Evolutionary conservation across 78 protist species (phyloP).

Genomic region (Protostelium mycophagum): DNA sequence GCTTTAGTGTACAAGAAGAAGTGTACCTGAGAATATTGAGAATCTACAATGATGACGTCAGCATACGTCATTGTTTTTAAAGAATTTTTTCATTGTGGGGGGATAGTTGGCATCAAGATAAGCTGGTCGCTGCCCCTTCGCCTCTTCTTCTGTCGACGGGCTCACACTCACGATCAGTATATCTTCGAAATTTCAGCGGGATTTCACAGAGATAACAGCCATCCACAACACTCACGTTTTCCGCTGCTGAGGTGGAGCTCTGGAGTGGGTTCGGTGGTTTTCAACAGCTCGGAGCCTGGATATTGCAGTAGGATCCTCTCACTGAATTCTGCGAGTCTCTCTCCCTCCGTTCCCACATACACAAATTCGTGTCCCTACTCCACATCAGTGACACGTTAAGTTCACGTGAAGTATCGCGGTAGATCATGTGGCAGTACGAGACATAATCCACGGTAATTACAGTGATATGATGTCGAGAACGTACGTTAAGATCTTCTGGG

Average conservation of each 20-base stretch:
- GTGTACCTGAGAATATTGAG: background rate
- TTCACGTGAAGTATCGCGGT: no score
- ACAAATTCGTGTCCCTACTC: conserved; percentile 68
- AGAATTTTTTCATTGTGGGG: conserved; percentile 21
- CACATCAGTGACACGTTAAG: background rate
- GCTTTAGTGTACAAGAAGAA: conserved; percentile 46
- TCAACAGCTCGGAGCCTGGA: conserved; percentile 59
- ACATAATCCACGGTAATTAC: no score
- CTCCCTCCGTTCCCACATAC: conserved; percentile 57
- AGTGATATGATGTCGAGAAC: no score
- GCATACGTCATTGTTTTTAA: conserved; percentile 35
- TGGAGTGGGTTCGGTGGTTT: conserved; percentile 39
- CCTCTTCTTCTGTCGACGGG: conserved; percentile 25
- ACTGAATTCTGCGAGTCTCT: conserved; percentile 51
- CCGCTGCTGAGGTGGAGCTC: conserved; percentile 29
- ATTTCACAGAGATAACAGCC: no score
- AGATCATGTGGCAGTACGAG: no score
- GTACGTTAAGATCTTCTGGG: conserved; percentile 18
- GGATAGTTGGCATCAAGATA: conserved; percentile 35
- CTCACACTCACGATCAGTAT: conserved; percentile 36
- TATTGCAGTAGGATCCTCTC: conserved; percentile 49
- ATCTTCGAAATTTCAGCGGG: conserved; percentile 8
- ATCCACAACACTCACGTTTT: conserved; percentile 2
- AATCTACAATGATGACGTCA: background rate
- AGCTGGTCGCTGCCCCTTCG: conserved; percentile 7